Evolutionary conservation across 1,284 basidiomycete genomes (phyloP), one percentile per base, ranked within the genome.

Genomic region (Cryptococcus neoformans): DNA sequence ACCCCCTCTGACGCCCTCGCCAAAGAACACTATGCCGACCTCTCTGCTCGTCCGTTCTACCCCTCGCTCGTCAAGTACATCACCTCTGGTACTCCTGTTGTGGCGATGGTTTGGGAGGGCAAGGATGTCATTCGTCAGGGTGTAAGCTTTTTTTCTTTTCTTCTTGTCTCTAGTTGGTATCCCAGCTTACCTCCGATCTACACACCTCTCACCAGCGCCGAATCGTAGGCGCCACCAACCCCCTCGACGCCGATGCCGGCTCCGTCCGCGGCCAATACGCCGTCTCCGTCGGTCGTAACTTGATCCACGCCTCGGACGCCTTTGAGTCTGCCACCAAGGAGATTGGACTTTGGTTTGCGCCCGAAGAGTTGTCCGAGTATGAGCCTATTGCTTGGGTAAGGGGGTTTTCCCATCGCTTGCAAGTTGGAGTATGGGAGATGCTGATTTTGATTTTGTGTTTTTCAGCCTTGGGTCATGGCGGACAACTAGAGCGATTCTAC

Each of bases 281-380:
- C 67, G 71, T 74, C 53, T 71, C 68, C 35, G 67, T 74, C 57
- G 73, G 72, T 47, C 76, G 79, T 54, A 79, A 79, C 77, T 70
- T 78, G 55, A 78, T 79, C 66, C 79, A 79, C 69, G 78, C 77
- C 51, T 79, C 78, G 11, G 79, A 80, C 76, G 74, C 74, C 49
- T 77, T 77, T 66, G 79, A 80, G 45, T 72, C 76, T 50, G 79
- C 79, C 45, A 79, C 78, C 67, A 73, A 79, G 71, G 79, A 80
- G 73, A 80, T 80, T 59, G 78, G 74, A 45, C 77, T 80, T 47
- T 79, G 79, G 78, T 80, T 79, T 73, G 69, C 72, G 63, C 64
- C 72, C 55, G 64, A 66, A 63, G 77, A 80, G 70, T 69, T 80
- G 52, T 72, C 71, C 58, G 68, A 74, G 57, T 78, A 79, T 76